Percentiles rank a stretch among this genome's conserved stretches.
These are phyloP conservation scores for Chalara sp. DNA, from an alignment of 2,329 filamentous ascomycete species.

Conservation along the genomic window DNA sequence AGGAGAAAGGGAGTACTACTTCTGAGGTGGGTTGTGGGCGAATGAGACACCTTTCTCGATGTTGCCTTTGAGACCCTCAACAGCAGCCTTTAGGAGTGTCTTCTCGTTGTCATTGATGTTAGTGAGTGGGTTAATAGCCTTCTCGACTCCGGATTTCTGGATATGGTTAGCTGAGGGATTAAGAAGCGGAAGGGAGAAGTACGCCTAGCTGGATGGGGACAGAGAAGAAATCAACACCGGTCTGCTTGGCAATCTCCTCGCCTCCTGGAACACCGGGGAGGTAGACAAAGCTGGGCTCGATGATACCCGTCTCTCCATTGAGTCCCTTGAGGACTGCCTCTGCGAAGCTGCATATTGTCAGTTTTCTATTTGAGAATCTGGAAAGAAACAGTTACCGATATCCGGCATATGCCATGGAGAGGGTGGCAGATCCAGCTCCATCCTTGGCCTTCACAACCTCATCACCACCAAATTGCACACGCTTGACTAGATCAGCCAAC, in stretches of 20 bases:
- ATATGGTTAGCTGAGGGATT: conserved; percentile 16
- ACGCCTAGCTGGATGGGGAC: conserved; percentile 93
- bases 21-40: conserved; percentile 78
- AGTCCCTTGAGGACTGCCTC: conserved; percentile 90
- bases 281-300: conserved; percentile 87
- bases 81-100: conserved; percentile 69
- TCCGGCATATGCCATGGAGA: conserved; percentile 98
- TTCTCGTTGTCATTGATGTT: conserved; percentile 82
- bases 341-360: conserved; percentile 41
- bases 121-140: conserved; percentile 78
- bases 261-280: conserved; percentile 3
- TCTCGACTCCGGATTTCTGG: conserved; percentile 81
- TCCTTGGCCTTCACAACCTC: conserved; percentile 99
- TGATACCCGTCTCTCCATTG: conserved; percentile 87
- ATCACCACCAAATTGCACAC: conserved; percentile 98
- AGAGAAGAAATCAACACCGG: conserved; percentile 95
- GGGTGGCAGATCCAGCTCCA: conserved; percentile 90
- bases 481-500: conserved; percentile 75
- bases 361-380: neutral
- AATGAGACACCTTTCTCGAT: conserved; percentile 92
- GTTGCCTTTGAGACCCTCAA: conserved; percentile 80
- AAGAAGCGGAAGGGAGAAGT: conserved; percentile 14
- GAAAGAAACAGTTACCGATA: conserved; percentile 37
- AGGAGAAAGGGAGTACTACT: conserved; percentile 52
- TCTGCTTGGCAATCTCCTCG: conserved; percentile 84